Evolutionary conservation across 306 rosid genomes (phyloP), one percentile per base, ranked within the genome.

Genomic region (Astragalus membranaceus): DNA sequence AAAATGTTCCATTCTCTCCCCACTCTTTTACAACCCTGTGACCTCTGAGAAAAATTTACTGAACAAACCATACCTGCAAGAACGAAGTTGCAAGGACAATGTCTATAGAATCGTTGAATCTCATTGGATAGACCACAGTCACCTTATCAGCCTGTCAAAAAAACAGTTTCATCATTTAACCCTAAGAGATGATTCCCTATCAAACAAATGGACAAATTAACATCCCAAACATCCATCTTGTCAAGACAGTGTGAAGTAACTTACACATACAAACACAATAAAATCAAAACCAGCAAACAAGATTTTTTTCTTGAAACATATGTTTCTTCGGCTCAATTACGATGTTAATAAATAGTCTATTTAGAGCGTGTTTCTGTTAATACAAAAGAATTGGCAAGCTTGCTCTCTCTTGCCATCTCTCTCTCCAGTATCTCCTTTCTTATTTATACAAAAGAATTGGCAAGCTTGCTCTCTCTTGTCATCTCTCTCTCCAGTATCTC

Each of bases 51-150:
- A 23, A 58, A 29, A 42, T 56, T 70, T 54, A 23, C 58, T 73
- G 1, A 56, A 53, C 20, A 70, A 75, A 79, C 16, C 64, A 75
- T 80, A 94, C 99, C 99, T 94, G 97, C 78, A 94, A 81, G 80
- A 94, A 90, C 77, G 97, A 94, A 64, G 97, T 94, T 33, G 99
- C 96, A 48, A 91, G 89, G 73, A 86, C 85, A 72, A 75, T 88
- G 80, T 94, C 99, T 78, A 90, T 81, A 41, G 99, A 88, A 65
- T 94, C 97, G 13, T 75, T 87, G 84, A 94, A 91, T 72, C 99
- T 90, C 99, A 94, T 91, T 52, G 99, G 99, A 79, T 81, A 94
- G 74, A 94, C 85, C 80, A 94, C 92, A 4, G 86, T 88, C 83
- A 88, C 92, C 90, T 84, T 94, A 54, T 88, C 99, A 68, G 83